Evolutionary conservation across 345 rosid genomes (phyloP).

Genomic region (Eucalyptus globulus): DNA sequence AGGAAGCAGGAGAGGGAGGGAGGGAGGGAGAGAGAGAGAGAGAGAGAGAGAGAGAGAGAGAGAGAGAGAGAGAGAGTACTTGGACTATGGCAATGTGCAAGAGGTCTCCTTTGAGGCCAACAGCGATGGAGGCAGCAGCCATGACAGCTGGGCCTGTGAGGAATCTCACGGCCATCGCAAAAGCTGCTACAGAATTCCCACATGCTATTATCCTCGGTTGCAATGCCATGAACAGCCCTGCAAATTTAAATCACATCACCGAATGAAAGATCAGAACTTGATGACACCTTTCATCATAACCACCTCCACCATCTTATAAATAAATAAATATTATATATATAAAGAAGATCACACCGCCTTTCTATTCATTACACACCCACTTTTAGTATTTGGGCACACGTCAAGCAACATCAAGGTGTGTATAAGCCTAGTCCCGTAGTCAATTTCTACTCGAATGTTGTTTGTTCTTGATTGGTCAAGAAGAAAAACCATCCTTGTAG

Average conservation of each 20-base stretch:
- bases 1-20: not conserved
- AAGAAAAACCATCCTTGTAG: not conserved
- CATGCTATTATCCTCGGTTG: conserved; percentile 99
- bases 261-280: not conserved
- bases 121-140: conserved; percentile 91
- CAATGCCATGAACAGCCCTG: conserved; percentile 99
- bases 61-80: conserved; percentile 16
- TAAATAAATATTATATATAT: not conserved
- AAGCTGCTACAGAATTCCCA: conserved; percentile 85
- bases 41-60: not conserved
- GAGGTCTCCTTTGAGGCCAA: conserved; percentile 80
- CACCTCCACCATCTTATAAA: not conserved
- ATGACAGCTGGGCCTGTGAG: conserved; percentile 95
- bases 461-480: not conserved
- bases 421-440: not conserved
- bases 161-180: conserved; percentile 95
- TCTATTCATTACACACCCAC: not conserved
- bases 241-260: not conserved
- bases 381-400: not conserved
- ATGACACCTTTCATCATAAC: not conserved
- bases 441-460: not conserved
- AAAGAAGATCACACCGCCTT: not conserved
- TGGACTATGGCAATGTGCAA: conserved; percentile 93
- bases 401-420: not conserved
- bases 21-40: not conserved